A percentile compares a stretch with the other conserved stretches of the same genome.
phyloP scores from a whole-genome alignment of 1,139 yeast genomes.

The Yamadazyma membranifaciens region DNA sequence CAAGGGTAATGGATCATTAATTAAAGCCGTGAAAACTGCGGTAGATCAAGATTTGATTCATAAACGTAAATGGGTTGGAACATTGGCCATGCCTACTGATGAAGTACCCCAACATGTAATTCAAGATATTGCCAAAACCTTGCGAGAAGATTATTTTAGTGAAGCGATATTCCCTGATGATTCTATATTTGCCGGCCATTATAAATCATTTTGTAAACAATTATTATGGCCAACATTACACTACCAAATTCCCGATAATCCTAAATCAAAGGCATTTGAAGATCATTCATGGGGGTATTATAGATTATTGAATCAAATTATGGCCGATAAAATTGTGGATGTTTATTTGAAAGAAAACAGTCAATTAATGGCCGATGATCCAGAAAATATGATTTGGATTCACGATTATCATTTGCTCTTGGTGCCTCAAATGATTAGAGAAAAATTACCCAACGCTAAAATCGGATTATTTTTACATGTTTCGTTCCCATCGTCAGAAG shows the following conservation, averaged over 20 bases:
- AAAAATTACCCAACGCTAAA: conserved; percentile 73
- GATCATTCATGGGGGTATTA: conserved; percentile 94
- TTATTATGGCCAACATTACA: conserved; percentile 96
- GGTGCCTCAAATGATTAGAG: conserved; percentile 82
- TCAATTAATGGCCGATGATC: conserved; percentile 46
- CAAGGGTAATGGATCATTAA: conserved; percentile 88
- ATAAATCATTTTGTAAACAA: conserved; percentile 86
- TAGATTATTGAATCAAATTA: conserved; percentile 66
- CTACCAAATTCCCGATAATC: conserved; percentile 94
- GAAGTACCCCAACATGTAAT: conserved; percentile 60
- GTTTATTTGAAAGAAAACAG: conserved; percentile 51
- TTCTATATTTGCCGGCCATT: conserved; percentile 82
- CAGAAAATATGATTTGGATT: conserved; percentile 69
- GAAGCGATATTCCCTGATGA: conserved; percentile 75
- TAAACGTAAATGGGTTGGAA: conserved; percentile 76
- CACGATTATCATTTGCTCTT: conserved; percentile 91
- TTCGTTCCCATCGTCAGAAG: conserved; percentile 94
- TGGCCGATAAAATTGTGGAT: conserved; percentile 74
- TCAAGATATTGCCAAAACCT: conserved; percentile 42
- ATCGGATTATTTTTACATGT: conserved; percentile 93
- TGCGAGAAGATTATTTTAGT: conserved; percentile 51
- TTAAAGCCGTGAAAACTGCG: conserved; percentile 78
- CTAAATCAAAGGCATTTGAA: conserved; percentile 90
- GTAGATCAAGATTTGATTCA: conserved; percentile 45
- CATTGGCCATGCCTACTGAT: conserved; percentile 89